Conservation (phyloP, 2,329 filamentous ascomycete genomes). For the Chaetomiaceae sp. region DNA sequence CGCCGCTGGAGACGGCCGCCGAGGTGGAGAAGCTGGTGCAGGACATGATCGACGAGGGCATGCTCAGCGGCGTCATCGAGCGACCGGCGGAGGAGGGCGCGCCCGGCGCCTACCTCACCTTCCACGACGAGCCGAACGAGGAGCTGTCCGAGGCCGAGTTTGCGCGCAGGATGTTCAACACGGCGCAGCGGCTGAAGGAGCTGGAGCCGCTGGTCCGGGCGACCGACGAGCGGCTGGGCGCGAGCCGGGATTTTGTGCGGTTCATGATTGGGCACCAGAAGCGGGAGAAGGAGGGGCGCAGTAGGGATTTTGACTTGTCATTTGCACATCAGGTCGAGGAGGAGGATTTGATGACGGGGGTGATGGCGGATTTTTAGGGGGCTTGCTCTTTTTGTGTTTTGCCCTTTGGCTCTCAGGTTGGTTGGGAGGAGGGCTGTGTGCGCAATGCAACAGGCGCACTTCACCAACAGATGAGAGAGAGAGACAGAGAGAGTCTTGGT, state of each 20-base stretch:
- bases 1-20: slow-evolving; percentile 37
- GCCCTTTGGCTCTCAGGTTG: too few relatives aligned
- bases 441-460: too few relatives aligned
- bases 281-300: slow-evolving; percentile 40
- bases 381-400: too few relatives aligned
- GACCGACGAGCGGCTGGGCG: slow-evolving; percentile 50
- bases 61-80: slow-evolving; percentile 50
- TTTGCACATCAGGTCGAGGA: slow-evolving; percentile 51
- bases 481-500: too few relatives aligned
- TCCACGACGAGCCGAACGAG: slow-evolving; percentile 39
- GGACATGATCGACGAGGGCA: slow-evolving; percentile 51
- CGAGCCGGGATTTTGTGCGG: slow-evolving; percentile 53
- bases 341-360: slow-evolving; percentile 56
- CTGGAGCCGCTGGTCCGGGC: slow-evolving; percentile 45
- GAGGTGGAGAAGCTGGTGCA: slow-evolving; percentile 45
- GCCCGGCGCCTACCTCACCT: slow-evolving; percentile 44
- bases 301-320: slow-evolving; percentile 28
- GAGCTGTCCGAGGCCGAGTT: slow-evolving; percentile 48
- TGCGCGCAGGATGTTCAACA: slow-evolving; percentile 40
- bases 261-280: slow-evolving; percentile 43
- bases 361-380: slow-evolving; percentile 21
- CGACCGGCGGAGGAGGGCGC: slow-evolving; percentile 38
- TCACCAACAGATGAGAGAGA: too few relatives aligned
- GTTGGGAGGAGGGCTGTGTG: too few relatives aligned
- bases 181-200: slow-evolving; percentile 39